These are phyloP conservation scores for Ascochyta pisi DNA, from an alignment of 2,329 filamentous ascomycete species.

Conservation along the genomic window DNA sequence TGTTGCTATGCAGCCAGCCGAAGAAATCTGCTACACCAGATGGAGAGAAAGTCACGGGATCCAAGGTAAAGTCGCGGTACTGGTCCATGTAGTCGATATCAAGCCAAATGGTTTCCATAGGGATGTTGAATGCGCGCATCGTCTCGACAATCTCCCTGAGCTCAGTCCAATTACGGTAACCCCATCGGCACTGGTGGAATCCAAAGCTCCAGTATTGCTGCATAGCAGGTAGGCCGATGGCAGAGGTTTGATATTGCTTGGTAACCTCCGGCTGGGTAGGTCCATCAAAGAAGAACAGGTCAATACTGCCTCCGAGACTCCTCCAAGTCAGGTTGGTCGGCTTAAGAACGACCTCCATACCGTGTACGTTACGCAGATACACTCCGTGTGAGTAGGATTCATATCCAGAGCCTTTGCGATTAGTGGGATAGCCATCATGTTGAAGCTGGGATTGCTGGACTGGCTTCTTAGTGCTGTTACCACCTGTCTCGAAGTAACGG, in stretches of 20 bases:
- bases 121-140: slow-evolving; percentile 63
- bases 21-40: slow-evolving; percentile 60
- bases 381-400: slow-evolving; percentile 76
- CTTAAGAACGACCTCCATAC: slow-evolving; percentile 73
- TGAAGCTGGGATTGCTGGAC: slow-evolving; percentile 60
- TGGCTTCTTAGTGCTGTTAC: slow-evolving; percentile 58
- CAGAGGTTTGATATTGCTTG: slow-evolving; percentile 71
- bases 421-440: not conserved
- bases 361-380: slow-evolving; percentile 78
- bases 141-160: slow-evolving; percentile 64
- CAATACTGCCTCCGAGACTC: slow-evolving; percentile 76
- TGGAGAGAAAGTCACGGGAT: slow-evolving; percentile 60
- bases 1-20: slow-evolving; percentile 58
- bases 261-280: slow-evolving; percentile 72
- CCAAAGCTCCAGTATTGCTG: slow-evolving; percentile 82
- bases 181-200: slow-evolving; percentile 84
- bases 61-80: slow-evolving; percentile 65
- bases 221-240: slow-evolving; percentile 75
- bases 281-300: slow-evolving; percentile 80
- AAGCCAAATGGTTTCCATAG: slow-evolving; percentile 57
- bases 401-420: slow-evolving; percentile 58
- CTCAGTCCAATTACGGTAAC: slow-evolving; percentile 75
- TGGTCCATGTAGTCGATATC: slow-evolving; percentile 53
- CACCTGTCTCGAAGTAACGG: slow-evolving; percentile 69
- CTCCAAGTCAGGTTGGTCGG: slow-evolving; percentile 74